A percentile compares a stretch with the other conserved stretches of the same genome.
These are phyloP conservation scores for Arthromyces matolae DNA, from an alignment of 768 basidiomycete species.

Conservation along the genomic window DNA sequence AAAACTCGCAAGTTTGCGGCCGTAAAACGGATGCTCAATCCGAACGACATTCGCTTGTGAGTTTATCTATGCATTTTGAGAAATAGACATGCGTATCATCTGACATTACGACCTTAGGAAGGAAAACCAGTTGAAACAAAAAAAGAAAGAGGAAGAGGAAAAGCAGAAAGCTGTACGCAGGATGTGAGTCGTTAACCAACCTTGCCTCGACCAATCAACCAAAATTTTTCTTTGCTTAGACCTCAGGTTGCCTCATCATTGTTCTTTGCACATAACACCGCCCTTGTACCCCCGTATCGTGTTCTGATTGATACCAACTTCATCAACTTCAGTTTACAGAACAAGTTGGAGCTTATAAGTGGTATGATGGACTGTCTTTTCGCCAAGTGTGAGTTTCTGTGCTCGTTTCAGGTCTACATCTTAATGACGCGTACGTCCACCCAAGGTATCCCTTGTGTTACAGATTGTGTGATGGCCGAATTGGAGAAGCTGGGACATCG, in stretches of 20 bases:
- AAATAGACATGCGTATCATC: constrained; percentile 2
- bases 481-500: constrained; percentile 95
- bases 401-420: neutral
- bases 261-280: constrained; percentile 92
- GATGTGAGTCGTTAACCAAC: constrained; percentile 62
- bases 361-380: constrained; percentile 99
- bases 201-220: no score
- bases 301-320: constrained; percentile 99
- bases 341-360: constrained; percentile 90
- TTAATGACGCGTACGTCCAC: constrained; percentile 4
- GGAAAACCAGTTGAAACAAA: constrained; percentile 88
- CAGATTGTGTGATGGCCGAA: constrained; percentile 98
- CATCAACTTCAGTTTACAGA: constrained; percentile 98
- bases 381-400: constrained; percentile 73
- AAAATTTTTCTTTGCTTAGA: constrained; percentile 39
- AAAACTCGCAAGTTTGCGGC: constrained; percentile 94
- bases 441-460: constrained; percentile 97
- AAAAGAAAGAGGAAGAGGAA: constrained; percentile 77
- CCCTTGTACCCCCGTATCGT: constrained; percentile 94
- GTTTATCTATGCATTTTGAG: constrained; percentile 24
- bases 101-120: constrained; percentile 54
- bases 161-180: constrained; percentile 75
- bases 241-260: constrained; percentile 86
- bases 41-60: constrained; percentile 88
- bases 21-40: constrained; percentile 92